Conservation (phyloP, 768 basidiomycete genomes). For the Dioszegia crocea region DNA sequence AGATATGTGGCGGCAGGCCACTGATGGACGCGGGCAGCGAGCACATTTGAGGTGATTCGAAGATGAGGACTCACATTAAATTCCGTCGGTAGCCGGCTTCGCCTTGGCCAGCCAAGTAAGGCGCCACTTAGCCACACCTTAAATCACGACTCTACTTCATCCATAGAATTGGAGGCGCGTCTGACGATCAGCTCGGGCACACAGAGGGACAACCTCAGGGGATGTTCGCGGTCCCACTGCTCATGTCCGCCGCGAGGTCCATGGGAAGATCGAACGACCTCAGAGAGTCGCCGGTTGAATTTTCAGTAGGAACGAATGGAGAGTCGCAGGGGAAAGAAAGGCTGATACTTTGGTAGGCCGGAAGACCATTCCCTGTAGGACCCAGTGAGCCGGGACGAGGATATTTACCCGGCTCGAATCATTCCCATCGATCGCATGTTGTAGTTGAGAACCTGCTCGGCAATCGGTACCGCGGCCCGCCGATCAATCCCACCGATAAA, state of each 20-base stretch:
- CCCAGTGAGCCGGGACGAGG: conserved; percentile 2
- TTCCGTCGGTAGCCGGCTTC: conserved; percentile 3
- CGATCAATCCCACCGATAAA: no score
- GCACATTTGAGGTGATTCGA: neutral
- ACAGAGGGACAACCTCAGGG: no score
- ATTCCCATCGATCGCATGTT: no score
- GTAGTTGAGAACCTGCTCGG: no score
- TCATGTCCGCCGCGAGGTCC: no score
- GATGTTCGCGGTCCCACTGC: no score
- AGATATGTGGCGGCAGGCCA: conserved; percentile 8
- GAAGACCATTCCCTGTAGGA: neutral
- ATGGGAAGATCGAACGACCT: neutral
- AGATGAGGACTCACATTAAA: conserved; percentile 2
- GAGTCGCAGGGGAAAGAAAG: conserved; percentile 1
- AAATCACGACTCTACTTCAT: conserved; percentile 3
- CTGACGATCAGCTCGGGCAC: neutral
- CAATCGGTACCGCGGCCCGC: no score
- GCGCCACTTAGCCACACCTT: conserved; percentile 4
- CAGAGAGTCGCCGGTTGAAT: conserved; percentile 1
- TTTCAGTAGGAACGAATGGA: neutral
- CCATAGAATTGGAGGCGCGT: neutral
- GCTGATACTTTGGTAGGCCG: neutral
- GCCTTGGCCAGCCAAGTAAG: neutral
- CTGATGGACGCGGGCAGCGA: conserved; percentile 6
- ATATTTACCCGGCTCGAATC: neutral